Percentiles rank a stretch among this genome's conserved stretches.
phyloP scores from a whole-genome alignment of 2,329 filamentous ascomycete species.

The Talaromyces sp. region DNA sequence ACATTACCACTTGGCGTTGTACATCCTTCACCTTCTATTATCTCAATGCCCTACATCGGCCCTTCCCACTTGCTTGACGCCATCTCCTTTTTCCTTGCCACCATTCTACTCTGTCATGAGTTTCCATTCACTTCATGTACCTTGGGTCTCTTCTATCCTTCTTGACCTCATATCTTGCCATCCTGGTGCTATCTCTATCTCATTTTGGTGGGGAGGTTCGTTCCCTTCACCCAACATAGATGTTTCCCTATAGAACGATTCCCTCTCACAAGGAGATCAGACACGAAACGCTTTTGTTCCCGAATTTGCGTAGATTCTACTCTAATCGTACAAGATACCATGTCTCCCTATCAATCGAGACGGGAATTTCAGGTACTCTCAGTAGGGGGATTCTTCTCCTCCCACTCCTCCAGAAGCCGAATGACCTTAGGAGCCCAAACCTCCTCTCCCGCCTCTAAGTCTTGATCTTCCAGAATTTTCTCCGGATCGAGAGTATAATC shows the following conservation, averaged over 20 bases:
- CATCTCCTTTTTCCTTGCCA: background rate
- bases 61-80: slow-evolving; percentile 8
- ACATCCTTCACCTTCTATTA: background rate
- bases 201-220: background rate
- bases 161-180: slow-evolving; percentile 2
- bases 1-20: slow-evolving; percentile 7
- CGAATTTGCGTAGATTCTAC: background rate
- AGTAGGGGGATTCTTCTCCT: slow-evolving; percentile 33
- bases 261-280: background rate
- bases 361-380: background rate
- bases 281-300: background rate
- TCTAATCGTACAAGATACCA: background rate
- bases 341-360: background rate
- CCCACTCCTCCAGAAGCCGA: slow-evolving; percentile 53
- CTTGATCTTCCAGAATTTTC: slow-evolving; percentile 74
- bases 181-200: slow-evolving; percentile 7
- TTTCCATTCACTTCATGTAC: slow-evolving; percentile 4
- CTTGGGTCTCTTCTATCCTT: background rate
- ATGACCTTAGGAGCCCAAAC: slow-evolving; percentile 77
- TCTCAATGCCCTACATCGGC: background rate
- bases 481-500: slow-evolving; percentile 67
- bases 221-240: slow-evolving; percentile 3
- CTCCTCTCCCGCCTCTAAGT: slow-evolving; percentile 70
- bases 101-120: background rate
- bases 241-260: slow-evolving; percentile 13